Percentiles rank a stretch among this genome's conserved stretches.
Conservation (phyloP, 441 rosid genomes). For the Breynia disticha region DNA sequence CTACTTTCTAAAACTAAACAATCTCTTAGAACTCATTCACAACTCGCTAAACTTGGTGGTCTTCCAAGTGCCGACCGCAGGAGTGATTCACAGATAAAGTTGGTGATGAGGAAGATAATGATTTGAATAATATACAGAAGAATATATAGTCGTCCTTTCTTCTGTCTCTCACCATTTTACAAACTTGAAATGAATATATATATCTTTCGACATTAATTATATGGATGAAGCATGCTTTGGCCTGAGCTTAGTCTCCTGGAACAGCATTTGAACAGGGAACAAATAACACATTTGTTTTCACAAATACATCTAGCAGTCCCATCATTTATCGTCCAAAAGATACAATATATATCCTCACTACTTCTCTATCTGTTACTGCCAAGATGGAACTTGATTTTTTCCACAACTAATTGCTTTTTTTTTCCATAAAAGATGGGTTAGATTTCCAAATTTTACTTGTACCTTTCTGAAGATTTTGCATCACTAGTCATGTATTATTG, state of each 20-base stretch:
- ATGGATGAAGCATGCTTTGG: conserved; percentile 91
- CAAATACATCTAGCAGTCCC: conserved; percentile 56
- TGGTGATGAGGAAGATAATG: conserved; percentile 27
- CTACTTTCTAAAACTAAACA: too few relatives aligned
- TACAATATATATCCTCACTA: conserved; percentile 18
- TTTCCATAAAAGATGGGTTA: background rate
- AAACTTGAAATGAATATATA: conserved; percentile 74
- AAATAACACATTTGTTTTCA: conserved; percentile 81
- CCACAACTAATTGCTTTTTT: too few relatives aligned
- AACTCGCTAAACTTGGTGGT: conserved; percentile 42
- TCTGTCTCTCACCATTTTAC: background rate
- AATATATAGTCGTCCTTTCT: conserved; percentile 18
- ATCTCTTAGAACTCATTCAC: too few relatives aligned
- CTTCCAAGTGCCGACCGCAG: conserved; percentile 38
- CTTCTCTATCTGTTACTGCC: background rate
- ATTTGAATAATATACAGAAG: conserved; percentile 51
- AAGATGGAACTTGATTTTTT: too few relatives aligned
- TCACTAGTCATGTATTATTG: too few relatives aligned
- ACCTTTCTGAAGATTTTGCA: too few relatives aligned
- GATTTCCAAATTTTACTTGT: background rate
- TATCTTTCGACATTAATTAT: conserved; percentile 84
- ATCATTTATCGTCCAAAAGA: conserved; percentile 75
- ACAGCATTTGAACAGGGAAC: conserved; percentile 57
- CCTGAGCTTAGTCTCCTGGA: conserved; percentile 91
- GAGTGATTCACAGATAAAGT: conserved; percentile 29